Percentiles rank a stretch among this genome's conserved stretches.
Evolutionary conservation across 208 protist genomes (phyloP).

Genomic region (Crithidia expoeki): DNA sequence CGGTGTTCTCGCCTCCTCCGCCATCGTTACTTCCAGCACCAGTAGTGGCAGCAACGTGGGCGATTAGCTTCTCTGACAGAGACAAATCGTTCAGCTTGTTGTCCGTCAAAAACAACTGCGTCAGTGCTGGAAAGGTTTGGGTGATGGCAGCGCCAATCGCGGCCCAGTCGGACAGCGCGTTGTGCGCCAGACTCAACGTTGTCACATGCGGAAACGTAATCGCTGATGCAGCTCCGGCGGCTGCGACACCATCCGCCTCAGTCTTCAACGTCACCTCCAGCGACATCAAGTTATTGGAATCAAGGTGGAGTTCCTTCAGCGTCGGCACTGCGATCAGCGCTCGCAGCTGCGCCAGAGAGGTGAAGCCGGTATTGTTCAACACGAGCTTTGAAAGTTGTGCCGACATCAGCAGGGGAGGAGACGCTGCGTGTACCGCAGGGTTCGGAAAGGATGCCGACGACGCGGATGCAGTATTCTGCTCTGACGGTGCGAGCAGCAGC

Average conservation of each 20-base stretch:
- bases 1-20: too few relatives aligned
- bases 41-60: slow-evolving; percentile 1
- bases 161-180: slow-evolving; percentile 62
- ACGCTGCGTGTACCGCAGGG: slow-evolving; percentile 8
- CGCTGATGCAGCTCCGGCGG: not conserved
- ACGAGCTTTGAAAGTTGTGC: slow-evolving; percentile 68
- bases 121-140: slow-evolving; percentile 62
- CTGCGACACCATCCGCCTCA: not conserved
- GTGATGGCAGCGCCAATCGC: slow-evolving; percentile 48
- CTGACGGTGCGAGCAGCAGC: slow-evolving; percentile 26
- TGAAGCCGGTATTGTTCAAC: slow-evolving; percentile 77
- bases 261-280: slow-evolving; percentile 26
- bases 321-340: slow-evolving; percentile 51
- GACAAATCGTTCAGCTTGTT: slow-evolving; percentile 65
- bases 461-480: not conserved
- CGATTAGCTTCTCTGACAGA: slow-evolving; percentile 28
- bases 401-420: slow-evolving; percentile 40
- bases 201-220: slow-evolving; percentile 53
- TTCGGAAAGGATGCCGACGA: not conserved
- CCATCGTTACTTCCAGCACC: not conserved
- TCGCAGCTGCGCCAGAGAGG: slow-evolving; percentile 55
- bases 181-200: slow-evolving; percentile 82
- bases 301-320: slow-evolving; percentile 83
- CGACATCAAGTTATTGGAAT: slow-evolving; percentile 58
- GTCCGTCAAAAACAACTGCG: slow-evolving; percentile 67